Conservation (phyloP, 345 rosid species). For the Erodium maritimum region DNA sequence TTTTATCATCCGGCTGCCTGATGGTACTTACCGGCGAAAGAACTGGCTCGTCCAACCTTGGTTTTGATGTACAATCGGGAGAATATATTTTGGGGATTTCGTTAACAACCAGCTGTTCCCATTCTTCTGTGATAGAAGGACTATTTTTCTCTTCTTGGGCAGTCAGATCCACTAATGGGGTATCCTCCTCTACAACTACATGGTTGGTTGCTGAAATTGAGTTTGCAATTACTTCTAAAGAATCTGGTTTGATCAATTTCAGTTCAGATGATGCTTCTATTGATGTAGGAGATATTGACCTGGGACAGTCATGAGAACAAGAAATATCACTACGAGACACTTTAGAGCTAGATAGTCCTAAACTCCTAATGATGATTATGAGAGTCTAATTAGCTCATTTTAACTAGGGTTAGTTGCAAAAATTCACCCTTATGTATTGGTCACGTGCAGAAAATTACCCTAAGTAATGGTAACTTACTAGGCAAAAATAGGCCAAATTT, state of each 20-base stretch:
- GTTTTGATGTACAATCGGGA: slow-evolving; percentile 33
- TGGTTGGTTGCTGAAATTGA: slow-evolving; percentile 8
- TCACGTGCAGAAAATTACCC: no score
- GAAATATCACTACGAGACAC: slow-evolving; percentile 8
- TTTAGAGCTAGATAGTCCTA: background rate
- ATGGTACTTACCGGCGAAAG: slow-evolving; percentile 31
- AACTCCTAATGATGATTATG: background rate
- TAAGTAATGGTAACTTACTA: no score
- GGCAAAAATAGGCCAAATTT: no score
- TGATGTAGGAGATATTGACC: slow-evolving; percentile 28
- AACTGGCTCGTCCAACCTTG: slow-evolving; percentile 19
- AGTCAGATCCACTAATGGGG: slow-evolving; percentile 10
- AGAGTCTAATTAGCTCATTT: background rate
- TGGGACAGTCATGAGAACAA: slow-evolving; percentile 13
- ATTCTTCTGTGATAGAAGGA: slow-evolving; percentile 54
- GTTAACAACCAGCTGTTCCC: slow-evolving; percentile 69
- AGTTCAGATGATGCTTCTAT: slow-evolving; percentile 23
- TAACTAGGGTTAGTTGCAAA: no score
- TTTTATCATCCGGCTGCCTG: slow-evolving; percentile 44
- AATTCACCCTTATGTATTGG: no score
- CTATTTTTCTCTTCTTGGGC: slow-evolving; percentile 24
- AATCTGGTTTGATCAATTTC: slow-evolving; percentile 17
- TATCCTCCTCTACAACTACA: slow-evolving; percentile 17
- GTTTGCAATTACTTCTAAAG: slow-evolving; percentile 15
- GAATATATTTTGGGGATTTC: slow-evolving; percentile 34